Conservation (phyloP, 2,329 filamentous ascomycete genomes). For the Ophiostoma sp. region DNA sequence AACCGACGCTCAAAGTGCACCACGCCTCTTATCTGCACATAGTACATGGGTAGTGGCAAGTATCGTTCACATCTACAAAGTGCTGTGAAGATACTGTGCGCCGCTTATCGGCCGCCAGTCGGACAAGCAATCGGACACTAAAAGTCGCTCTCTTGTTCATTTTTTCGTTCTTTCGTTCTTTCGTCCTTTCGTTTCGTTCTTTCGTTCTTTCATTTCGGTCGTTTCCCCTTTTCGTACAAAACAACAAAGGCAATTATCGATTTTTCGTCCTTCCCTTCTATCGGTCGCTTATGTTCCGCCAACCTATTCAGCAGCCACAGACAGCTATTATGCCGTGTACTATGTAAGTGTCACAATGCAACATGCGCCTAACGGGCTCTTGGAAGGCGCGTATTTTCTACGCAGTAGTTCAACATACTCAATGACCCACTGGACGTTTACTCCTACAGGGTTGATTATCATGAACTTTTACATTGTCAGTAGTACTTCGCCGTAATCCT, state of each 20-base stretch:
- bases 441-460: background rate
- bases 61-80: background rate
- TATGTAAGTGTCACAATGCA: background rate
- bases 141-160: background rate
- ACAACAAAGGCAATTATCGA: too few relatives aligned
- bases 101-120: background rate
- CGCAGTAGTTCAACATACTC: background rate
- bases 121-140: background rate
- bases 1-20: background rate
- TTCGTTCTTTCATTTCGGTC: background rate
- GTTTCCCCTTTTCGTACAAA: too few relatives aligned
- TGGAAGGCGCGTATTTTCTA: background rate
- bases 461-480: background rate
- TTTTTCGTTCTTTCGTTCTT: background rate
- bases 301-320: background rate
- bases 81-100: background rate
- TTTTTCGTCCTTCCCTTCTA: too few relatives aligned
- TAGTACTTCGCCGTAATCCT: background rate
- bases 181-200: background rate
- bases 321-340: background rate
- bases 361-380: background rate
- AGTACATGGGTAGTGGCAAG: background rate
- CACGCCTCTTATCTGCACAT: background rate
- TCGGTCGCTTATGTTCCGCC: background rate
- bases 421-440: background rate